Base-by-base conservation (phyloP, 352 stramenopile genomes). In the Peronospora belbahrii region DNA sequence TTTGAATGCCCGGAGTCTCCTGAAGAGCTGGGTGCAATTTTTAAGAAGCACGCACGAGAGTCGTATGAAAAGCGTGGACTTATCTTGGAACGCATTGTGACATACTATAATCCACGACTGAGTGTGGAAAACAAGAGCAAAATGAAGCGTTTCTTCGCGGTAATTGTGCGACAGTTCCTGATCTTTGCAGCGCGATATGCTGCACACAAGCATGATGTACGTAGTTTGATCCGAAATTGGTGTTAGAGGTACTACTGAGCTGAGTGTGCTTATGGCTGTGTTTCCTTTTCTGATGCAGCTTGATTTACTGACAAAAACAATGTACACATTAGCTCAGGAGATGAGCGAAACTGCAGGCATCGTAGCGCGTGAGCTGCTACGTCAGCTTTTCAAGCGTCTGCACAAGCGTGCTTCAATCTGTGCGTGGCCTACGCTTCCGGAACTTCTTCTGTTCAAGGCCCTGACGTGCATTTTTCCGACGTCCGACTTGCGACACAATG, bases 71-170 rank as follows among this genome's bases (percentile, higher is more conserved):
- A 74, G 14, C 87, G 82, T 20, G 81, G 70, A 11, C 67, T 88
- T 11, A 96, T 98, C 38, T 63, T 98, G 22, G 67, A 95, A 55
- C 88, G 95, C 24, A 88, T 98, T 36, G 69, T 97, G 32, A 82
- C 74, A 34, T 94, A 87, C 40, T 97, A 97, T 70, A 97, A 88
- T 20, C 81, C 95, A 13, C 75, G 88, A 35, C 57, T 98, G 23
- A 94, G 94, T 53, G 85, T 90, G 36, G 84, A 90, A 20, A 98
- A 98, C 68, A 85, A 94, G 52, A 71, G 87, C 51, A 89, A 86
- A 32, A 97, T 98, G 86, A 94, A 97, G 72, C 97, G 95, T 47
- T 97, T 98, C 62, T 95, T 97, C 30, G 89, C 95, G 27, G 86
- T 98, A 2, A 74, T 98, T 35, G 60, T 98, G 33, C 85, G 85